Evolutionary conservation across 768 basidiomycete genomes (phyloP).

Genomic region (Tricholoma sp.): DNA sequence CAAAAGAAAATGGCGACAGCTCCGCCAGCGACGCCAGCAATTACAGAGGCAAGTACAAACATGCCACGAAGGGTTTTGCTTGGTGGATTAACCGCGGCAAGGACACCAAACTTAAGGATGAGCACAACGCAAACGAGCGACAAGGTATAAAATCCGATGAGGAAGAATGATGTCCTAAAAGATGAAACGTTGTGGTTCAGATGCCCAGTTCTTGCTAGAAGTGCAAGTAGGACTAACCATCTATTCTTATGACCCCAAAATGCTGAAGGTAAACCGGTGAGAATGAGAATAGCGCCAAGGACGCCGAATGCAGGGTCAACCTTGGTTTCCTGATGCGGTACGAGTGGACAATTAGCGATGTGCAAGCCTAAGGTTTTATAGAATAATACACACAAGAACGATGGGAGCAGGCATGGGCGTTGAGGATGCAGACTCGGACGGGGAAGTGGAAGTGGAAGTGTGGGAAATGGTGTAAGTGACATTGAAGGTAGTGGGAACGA

Average conservation of each 20-base stretch:
- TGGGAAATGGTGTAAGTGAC: slow-evolving; percentile 52
- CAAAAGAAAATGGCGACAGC: slow-evolving; percentile 89
- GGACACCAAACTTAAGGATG: slow-evolving; percentile 83
- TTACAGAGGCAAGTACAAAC: slow-evolving; percentile 77
- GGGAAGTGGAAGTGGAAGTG: slow-evolving; percentile 34
- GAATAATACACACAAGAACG: slow-evolving; percentile 30
- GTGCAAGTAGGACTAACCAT: slow-evolving; percentile 51
- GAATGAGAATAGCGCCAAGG: slow-evolving; percentile 79
- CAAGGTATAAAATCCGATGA: slow-evolving; percentile 87
- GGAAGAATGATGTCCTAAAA: slow-evolving; percentile 84
- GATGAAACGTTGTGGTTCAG: slow-evolving; percentile 5
- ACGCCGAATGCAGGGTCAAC: slow-evolving; percentile 89
- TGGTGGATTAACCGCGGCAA: slow-evolving; percentile 80
- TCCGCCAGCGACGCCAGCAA: slow-evolving; percentile 82
- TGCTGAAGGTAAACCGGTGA: slow-evolving; percentile 85
- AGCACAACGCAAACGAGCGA: slow-evolving; percentile 83
- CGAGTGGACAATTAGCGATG: slow-evolving; percentile 18
- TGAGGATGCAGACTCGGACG: slow-evolving; percentile 34
- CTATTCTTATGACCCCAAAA: slow-evolving; percentile 95
- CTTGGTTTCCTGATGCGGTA: slow-evolving; percentile 44
- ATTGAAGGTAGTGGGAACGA: slow-evolving; percentile 57
- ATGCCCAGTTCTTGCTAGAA: slow-evolving; percentile 10
- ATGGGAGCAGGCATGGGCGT: slow-evolving; percentile 41
- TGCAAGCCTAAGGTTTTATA: slow-evolving; percentile 11
- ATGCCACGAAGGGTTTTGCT: slow-evolving; percentile 75